Conservation (phyloP, 2,329 filamentous ascomycete genomes). For the Fusarium incarnatum region DNA sequence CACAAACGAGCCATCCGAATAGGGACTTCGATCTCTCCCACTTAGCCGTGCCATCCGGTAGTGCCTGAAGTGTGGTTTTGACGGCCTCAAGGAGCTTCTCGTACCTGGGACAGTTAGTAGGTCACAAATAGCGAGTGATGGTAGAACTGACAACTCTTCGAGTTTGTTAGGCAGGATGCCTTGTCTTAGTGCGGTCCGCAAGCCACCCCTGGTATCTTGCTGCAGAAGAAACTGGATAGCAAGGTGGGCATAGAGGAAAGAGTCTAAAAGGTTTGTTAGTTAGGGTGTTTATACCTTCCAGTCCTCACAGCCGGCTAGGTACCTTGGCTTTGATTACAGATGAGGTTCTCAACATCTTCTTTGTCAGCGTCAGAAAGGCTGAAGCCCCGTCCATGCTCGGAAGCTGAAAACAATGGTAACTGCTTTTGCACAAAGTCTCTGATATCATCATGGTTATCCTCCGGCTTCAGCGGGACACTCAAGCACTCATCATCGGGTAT, state of each 20-base stretch:
- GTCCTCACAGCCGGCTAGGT: neutral
- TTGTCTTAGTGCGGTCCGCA: rapidly evolving
- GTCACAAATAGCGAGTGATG: rapidly evolving
- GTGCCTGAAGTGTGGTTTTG: rapidly evolving
- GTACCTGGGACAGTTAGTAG: neutral
- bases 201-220: neutral
- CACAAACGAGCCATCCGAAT: conserved; percentile 9
- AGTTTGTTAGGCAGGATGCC: neutral
- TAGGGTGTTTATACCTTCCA: rapidly evolving
- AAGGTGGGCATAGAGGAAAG: neutral
- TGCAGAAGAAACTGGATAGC: neutral
- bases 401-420: neutral
- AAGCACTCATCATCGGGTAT: neutral
- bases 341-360: neutral
- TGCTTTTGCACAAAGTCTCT: neutral
- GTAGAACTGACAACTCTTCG: neutral
- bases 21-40: conserved; percentile 11
- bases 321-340: conserved; percentile 9
- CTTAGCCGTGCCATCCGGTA: rapidly evolving
- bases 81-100: neutral
- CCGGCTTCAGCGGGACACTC: rapidly evolving
- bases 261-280: neutral
- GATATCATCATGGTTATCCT: conserved; percentile 7
- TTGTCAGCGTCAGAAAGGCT: neutral
- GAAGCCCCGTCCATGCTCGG: neutral